Conservation (phyloP, 257 asterid genomes). For the Solanum pimpinellifolium region DNA sequence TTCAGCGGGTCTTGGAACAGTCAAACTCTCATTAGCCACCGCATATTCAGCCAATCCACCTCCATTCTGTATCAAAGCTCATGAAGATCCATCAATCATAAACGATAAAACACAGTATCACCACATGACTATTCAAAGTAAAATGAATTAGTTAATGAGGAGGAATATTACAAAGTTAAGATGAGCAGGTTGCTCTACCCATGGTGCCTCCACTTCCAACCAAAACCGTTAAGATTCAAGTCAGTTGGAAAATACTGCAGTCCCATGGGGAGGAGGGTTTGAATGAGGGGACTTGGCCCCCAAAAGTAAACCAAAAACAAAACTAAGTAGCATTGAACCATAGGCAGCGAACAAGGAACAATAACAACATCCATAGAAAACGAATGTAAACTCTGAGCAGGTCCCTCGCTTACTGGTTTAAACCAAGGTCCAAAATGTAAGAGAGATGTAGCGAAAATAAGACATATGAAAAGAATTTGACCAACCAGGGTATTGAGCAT, state of each 20-base stretch:
- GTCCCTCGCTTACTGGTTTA: not conserved
- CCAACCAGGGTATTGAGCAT: slow-evolving; percentile 21
- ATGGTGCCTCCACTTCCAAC: not conserved
- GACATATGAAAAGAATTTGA: not conserved
- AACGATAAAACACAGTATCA: not conserved
- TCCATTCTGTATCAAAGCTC: slow-evolving; percentile 22
- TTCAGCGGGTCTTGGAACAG: slow-evolving; percentile 35
- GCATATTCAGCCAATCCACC: slow-evolving; percentile 67
- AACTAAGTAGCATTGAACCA: not conserved
- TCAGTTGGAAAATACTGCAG: not conserved
- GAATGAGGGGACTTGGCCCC: not conserved
- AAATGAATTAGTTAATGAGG: not conserved
- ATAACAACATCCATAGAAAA: not conserved
- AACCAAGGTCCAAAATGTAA: not conserved
- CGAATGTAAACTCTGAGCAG: not conserved
- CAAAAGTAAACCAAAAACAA: not conserved
- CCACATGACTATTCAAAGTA: not conserved
- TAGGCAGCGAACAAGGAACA: not conserved
- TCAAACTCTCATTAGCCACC: slow-evolving; percentile 40
- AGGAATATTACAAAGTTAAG: not conserved
- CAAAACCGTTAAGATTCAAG: not conserved
- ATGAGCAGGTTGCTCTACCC: not conserved
- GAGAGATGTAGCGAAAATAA: not conserved
- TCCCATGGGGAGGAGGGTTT: not conserved
- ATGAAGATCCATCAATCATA: not conserved